These are phyloP conservation scores for Aspergillus cristatus DNA, from an alignment of 495 filamentous ascomycete genomes.

Conservation along the genomic window DNA sequence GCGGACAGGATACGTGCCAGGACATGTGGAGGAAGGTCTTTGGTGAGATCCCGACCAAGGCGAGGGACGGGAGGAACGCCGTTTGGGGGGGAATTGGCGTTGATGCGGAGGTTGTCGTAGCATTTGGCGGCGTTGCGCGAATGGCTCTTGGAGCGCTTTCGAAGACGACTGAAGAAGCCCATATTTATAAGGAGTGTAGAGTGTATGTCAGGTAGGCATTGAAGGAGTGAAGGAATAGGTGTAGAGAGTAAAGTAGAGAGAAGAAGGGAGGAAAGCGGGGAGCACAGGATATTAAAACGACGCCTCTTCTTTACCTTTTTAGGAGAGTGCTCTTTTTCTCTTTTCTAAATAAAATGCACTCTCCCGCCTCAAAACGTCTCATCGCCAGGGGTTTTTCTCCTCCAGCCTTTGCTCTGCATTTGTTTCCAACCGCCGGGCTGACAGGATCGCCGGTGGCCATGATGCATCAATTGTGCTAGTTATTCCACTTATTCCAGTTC, in stretches of 20 bases:
- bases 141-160: constrained; percentile 24
- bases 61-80: constrained; percentile 8
- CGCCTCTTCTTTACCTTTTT: too few relatives aligned
- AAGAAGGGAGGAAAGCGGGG: not conserved
- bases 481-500: too few relatives aligned
- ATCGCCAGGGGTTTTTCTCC: too few relatives aligned
- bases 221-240: not conserved
- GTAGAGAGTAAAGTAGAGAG: not conserved
- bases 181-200: too few relatives aligned
- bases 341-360: too few relatives aligned
- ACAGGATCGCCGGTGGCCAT: too few relatives aligned
- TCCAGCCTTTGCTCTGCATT: too few relatives aligned
- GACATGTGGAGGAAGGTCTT: constrained; percentile 50
- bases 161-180: constrained; percentile 30
- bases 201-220: not conserved
- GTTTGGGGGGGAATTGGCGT: constrained; percentile 3
- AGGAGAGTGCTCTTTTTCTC: too few relatives aligned
- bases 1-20: constrained; percentile 66
- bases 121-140: constrained; percentile 20
- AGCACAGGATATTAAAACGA: too few relatives aligned
- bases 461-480: too few relatives aligned
- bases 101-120: constrained; percentile 15
- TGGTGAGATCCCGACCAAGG: constrained; percentile 34
- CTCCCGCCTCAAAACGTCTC: too few relatives aligned
- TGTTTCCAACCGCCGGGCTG: too few relatives aligned